A percentile compares a stretch with the other conserved stretches of the same genome.
Conservation (phyloP, 2,329 filamentous ascomycete genomes). For the Pseudocercospora vitis region DNA sequence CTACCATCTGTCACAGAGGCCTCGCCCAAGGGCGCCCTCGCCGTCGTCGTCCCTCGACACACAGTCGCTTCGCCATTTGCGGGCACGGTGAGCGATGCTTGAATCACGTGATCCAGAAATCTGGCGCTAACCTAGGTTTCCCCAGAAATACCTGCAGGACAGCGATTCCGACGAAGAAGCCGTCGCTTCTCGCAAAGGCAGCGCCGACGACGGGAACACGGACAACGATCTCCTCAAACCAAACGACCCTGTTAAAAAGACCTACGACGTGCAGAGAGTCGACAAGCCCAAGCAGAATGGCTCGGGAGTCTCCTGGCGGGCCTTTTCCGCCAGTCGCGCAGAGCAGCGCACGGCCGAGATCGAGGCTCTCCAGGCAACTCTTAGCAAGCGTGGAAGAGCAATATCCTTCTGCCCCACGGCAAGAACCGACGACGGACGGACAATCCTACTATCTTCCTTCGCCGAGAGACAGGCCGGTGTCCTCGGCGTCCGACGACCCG, state of each 20-base stretch:
- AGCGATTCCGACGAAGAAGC: constrained; percentile 35
- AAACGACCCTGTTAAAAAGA: constrained; percentile 17
- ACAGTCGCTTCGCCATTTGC: constrained; percentile 39
- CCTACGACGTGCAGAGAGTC: constrained; percentile 34
- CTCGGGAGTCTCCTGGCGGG: constrained; percentile 38
- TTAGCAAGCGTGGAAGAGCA: constrained; percentile 36
- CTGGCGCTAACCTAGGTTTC: constrained; percentile 23
- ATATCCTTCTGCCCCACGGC: constrained; percentile 38
- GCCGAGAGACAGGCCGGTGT: constrained; percentile 20
- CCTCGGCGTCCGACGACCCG: constrained; percentile 20
- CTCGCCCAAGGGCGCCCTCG: constrained; percentile 13
- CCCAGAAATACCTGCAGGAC: constrained; percentile 39
- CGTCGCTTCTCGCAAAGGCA: constrained; percentile 33
- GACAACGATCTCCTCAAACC: background rate
- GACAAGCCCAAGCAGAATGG: constrained; percentile 38
- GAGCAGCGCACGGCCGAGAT: constrained; percentile 38
- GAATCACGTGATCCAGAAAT: constrained; percentile 21
- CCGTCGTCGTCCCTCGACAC: constrained; percentile 28
- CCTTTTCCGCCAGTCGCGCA: constrained; percentile 36
- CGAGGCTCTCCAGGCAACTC: constrained; percentile 36
- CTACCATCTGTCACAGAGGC: constrained; percentile 18
- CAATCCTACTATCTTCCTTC: constrained; percentile 31
- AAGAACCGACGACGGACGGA: constrained; percentile 37
- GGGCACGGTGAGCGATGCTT: constrained; percentile 30
- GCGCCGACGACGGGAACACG: constrained; percentile 26